phyloP scores from a whole-genome alignment of 306 rosid genomes.

The Oxytropis ochrocephala region DNA sequence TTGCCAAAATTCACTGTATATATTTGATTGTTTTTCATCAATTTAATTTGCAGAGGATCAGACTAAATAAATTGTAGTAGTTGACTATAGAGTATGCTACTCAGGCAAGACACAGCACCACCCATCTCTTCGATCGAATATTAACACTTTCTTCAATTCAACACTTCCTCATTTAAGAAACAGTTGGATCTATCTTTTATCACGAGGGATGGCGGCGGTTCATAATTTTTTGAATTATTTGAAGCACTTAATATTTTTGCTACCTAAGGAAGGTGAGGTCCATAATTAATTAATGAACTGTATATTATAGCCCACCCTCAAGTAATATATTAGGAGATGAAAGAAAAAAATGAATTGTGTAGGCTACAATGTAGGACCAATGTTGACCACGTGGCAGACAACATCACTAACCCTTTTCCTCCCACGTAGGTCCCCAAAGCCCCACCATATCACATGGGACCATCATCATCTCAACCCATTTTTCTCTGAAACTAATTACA shows the following conservation, averaged over 20 bases:
- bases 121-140: constrained; percentile 2
- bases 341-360: constrained; percentile 13
- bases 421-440: constrained; percentile 52
- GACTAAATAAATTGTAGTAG: constrained; percentile 4
- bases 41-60: background rate
- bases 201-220: constrained; percentile 28
- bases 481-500: background rate
- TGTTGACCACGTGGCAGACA: constrained; percentile 98
- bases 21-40: background rate
- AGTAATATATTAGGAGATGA: background rate
- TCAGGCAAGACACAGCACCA: background rate
- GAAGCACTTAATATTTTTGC: constrained; percentile 22
- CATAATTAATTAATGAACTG: constrained; percentile 30
- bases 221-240: constrained; percentile 23
- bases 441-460: constrained; percentile 56
- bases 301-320: constrained; percentile 1
- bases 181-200: constrained; percentile 21
- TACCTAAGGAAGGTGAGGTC: constrained; percentile 31
- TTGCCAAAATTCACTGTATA: background rate
- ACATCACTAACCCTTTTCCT: constrained; percentile 31
- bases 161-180: constrained; percentile 24
- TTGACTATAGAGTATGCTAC: background rate
- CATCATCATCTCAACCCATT: constrained; percentile 31
- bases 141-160: constrained; percentile 12
- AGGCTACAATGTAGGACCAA: constrained; percentile 69